Base-by-base conservation (phyloP, 2,329 filamentous ascomycete genomes). In the Neonectria coccinea region DNA sequence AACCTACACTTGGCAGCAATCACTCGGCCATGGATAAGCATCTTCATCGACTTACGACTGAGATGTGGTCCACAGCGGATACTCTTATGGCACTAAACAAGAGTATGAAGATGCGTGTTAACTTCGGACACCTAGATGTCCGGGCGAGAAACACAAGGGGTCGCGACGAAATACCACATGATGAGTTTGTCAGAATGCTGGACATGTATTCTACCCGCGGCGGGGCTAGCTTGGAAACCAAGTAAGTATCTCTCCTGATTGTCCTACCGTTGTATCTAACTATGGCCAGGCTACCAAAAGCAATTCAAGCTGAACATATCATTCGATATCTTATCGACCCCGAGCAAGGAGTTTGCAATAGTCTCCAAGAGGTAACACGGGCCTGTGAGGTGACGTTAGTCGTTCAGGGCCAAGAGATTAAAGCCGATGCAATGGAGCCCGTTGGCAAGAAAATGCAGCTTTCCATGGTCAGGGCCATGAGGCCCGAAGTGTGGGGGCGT, bases 51-150 rank as follows among this genome's bases (percentile, higher is more conserved):
- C 69, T 79, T 11, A 53, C 51, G 1, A 33, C 54, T 2, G 64
- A 68, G 8, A 57, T 79, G 14, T 27, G 58, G 18, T 52, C 65
- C 4, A 68, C 74, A 2, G 68, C 67, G 10, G 70, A 76, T 14
- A 60, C 69, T 0, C 44, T 80, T 5, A 73, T 70, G 55, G 65
- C 69, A 11, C 41, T 76, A 11, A 67, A 65, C 6, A 68, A 74
- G 33, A 59, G 67, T 1, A 62, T 80, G 33, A 71, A 64, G 20
- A 76, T 80, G 73, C 68, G 74, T 2, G 69, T 80, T 55, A 72
- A 69, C 50, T 79, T 79, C 65, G 79, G 78, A 2, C 70, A 67
- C 12, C 41, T 80, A 1, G 67, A 67, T 8, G 64, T 78, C 29
- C 64, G 59, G 3, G 60, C 67, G 22, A 74, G 72, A 51, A 77